A percentile compares a stretch with the other conserved stretches of the same genome.
These are phyloP conservation scores for Silene coronaria DNA, from an alignment of 179 eudicot species.

Conservation along the genomic window DNA sequence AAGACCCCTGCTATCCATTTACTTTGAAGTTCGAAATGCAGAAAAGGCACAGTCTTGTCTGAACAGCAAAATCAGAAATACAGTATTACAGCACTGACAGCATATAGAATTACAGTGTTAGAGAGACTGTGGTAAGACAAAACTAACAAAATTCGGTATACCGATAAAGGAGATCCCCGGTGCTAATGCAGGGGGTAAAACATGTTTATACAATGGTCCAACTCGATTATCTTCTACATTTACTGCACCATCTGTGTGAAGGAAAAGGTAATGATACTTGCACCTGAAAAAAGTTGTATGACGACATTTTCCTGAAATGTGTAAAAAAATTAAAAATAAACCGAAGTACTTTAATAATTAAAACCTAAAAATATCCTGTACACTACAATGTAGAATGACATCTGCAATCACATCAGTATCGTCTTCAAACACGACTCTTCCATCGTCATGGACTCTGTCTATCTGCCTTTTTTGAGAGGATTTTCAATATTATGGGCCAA, in stretches of 20 bases:
- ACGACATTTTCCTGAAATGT: neutral
- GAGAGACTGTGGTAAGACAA: neutral
- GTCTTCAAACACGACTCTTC: conserved; percentile 56
- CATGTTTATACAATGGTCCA: conserved; percentile 77
- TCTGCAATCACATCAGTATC: conserved; percentile 50
- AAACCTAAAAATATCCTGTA: conserved; percentile 52
- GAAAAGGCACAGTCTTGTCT: conserved; percentile 52
- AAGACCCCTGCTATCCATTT: conserved; percentile 79
- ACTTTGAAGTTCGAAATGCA: conserved; percentile 60
- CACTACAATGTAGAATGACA: conserved; percentile 87
- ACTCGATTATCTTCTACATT: conserved; percentile 75
- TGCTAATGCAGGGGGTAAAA: conserved; percentile 77
- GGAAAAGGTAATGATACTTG: conserved; percentile 69
- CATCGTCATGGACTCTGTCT: conserved; percentile 55
- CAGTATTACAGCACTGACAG: neutral
- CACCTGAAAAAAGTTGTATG: conserved; percentile 38
- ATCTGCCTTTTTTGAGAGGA: conserved; percentile 63
- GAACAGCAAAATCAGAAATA: neutral
- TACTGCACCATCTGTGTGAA: conserved; percentile 42
- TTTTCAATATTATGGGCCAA: too few species aligned
- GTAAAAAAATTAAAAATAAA: too few species aligned
- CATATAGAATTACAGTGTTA: too few species aligned
- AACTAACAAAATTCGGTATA: conserved; percentile 56
- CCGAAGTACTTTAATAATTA: too few species aligned
- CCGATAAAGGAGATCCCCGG: conserved; percentile 85